A percentile compares a stretch with the other conserved stretches of the same genome.
These are phyloP conservation scores for Candida verbasci DNA, from an alignment of 805 yeast genomes.

Conservation along the genomic window DNA sequence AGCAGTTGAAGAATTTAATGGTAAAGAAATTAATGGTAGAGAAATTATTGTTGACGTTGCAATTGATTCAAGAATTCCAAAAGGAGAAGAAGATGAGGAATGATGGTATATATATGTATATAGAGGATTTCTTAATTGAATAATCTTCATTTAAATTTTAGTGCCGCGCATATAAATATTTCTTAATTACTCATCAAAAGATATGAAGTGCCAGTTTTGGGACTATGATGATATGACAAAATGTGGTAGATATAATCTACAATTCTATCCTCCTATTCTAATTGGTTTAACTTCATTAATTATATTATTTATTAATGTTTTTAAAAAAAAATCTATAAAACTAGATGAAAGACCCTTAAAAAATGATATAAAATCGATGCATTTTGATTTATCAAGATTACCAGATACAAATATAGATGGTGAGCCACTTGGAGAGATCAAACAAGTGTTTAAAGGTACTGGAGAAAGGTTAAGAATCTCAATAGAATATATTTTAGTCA, in stretches of 20 bases:
- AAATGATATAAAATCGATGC: constrained; percentile 44
- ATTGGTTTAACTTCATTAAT: constrained; percentile 25
- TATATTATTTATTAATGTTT: constrained; percentile 19
- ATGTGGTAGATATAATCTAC: constrained; percentile 44
- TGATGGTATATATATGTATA: not conserved
- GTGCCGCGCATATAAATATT: not conserved
- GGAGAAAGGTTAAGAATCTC: constrained; percentile 53
- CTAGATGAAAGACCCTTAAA: constrained; percentile 28
- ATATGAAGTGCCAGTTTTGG: constrained; percentile 34
- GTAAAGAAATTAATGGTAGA: constrained; percentile 62
- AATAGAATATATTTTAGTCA: constrained; percentile 44
- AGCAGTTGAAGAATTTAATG: constrained; percentile 72
- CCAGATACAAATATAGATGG: constrained; percentile 56
- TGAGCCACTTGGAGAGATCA: constrained; percentile 52
- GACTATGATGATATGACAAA: constrained; percentile 56
- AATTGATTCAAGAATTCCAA: constrained; percentile 47
- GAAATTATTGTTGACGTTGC: constrained; percentile 68
- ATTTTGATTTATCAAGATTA: constrained; percentile 59
- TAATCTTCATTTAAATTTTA: not conserved
- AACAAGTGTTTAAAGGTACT: constrained; percentile 43
- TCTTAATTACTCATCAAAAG: not conserved
- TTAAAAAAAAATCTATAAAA: constrained; percentile 11
- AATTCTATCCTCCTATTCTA: constrained; percentile 28
- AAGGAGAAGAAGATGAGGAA: constrained; percentile 12
- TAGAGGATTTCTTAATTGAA: constrained; percentile 9